Conservation (phyloP, 2,329 filamentous ascomycete species). For the Diaporthe aspalathi region DNA sequence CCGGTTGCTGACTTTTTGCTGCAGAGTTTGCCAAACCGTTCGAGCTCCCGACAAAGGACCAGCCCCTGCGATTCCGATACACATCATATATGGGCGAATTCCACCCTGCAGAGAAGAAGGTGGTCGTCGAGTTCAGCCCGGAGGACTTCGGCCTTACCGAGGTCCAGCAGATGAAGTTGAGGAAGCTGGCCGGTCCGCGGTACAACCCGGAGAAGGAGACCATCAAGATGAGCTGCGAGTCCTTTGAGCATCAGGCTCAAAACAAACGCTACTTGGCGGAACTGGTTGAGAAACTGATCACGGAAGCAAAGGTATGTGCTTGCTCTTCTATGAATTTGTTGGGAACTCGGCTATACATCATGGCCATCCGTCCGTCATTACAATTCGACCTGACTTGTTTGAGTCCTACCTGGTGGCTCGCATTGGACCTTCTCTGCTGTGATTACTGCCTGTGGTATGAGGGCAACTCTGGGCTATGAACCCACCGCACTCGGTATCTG, state of each 20-base stretch:
- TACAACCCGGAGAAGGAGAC: conserved; percentile 88
- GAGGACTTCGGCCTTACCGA: conserved; percentile 76
- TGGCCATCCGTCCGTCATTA: no score
- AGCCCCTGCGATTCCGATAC: conserved; percentile 92
- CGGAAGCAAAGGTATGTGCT: conserved; percentile 73
- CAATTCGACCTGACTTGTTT: not conserved
- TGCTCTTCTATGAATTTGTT: not conserved
- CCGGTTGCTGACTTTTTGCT: conserved; percentile 40
- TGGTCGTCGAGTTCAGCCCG: conserved; percentile 89
- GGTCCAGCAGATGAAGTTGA: conserved; percentile 80
- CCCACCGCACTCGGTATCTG: not conserved
- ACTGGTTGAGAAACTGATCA: conserved; percentile 77
- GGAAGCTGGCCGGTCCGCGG: conserved; percentile 85
- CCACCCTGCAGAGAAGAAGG: conserved; percentile 92
- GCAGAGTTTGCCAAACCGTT: conserved; percentile 91
- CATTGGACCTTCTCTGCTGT: no score
- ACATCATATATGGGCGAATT: conserved; percentile 95
- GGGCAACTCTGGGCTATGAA: not conserved
- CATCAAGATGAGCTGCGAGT: conserved; percentile 91
- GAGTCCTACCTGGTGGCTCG: not conserved
- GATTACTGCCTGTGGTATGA: not conserved
- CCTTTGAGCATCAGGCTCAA: conserved; percentile 88
- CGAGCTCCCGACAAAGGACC: conserved; percentile 71
- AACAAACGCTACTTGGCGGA: conserved; percentile 97
- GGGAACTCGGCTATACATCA: no score